Conservation (phyloP, 164 flowering plant genomes). For the Piper betle region DNA sequence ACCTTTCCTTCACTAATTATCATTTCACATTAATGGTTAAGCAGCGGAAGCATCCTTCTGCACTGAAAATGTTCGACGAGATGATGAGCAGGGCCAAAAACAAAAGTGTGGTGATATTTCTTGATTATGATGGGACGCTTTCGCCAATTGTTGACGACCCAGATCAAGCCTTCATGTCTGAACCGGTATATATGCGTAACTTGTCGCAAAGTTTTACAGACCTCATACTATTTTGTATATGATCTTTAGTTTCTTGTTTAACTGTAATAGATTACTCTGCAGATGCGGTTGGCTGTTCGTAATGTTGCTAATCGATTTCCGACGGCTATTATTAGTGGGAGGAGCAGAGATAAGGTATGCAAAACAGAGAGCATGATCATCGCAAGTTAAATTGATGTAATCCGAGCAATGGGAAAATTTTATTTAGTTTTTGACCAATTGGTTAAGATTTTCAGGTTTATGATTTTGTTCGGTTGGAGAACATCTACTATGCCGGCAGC, state of each 20-base stretch:
- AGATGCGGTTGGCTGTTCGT: slow-evolving; percentile 19
- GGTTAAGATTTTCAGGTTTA: slow-evolving; percentile 1
- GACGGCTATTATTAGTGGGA: slow-evolving; percentile 13
- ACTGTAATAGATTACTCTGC: background rate
- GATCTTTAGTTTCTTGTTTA: background rate
- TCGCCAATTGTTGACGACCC: slow-evolving; percentile 91
- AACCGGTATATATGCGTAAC: slow-evolving; percentile 29
- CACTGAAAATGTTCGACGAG: slow-evolving; percentile 56
- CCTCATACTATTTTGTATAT: background rate
- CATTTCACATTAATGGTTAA: background rate
- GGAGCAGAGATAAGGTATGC: slow-evolving; percentile 14
- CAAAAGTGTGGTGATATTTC: slow-evolving; percentile 64
- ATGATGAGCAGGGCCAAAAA: slow-evolving; percentile 47
- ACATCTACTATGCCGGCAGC: slow-evolving; percentile 10
- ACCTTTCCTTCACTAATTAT: background rate
- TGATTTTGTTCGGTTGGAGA: slow-evolving; percentile 6
- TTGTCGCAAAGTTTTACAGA: too few relatives aligned
- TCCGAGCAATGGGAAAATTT: background rate
- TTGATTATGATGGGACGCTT: slow-evolving; percentile 92
- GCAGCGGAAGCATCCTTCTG: slow-evolving; percentile 70
- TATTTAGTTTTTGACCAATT: background rate
- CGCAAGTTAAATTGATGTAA: too few relatives aligned
- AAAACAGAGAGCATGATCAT: background rate
- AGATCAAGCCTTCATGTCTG: slow-evolving; percentile 81
- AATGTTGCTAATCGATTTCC: slow-evolving; percentile 11